These are phyloP conservation scores for Saururus chinensis DNA, from an alignment of 164 flowering plant genomes.

Conservation along the genomic window DNA sequence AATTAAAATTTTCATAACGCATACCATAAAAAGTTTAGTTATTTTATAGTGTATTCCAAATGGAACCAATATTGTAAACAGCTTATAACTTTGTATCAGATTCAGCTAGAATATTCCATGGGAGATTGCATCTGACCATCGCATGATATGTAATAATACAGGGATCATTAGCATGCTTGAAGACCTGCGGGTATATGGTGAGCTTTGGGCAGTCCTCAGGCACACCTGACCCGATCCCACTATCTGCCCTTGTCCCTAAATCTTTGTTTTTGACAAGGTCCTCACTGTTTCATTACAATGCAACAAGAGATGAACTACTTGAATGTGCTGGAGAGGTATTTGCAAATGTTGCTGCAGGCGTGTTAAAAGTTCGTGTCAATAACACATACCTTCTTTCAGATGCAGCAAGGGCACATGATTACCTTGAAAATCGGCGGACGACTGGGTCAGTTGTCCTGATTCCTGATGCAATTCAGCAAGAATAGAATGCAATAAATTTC, in stretches of 20 bases:
- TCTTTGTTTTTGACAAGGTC: constrained; percentile 87
- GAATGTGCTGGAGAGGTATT: constrained; percentile 73
- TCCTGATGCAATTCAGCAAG: constrained; percentile 25
- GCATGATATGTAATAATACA: constrained; percentile 10
- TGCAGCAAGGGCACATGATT: constrained; percentile 75
- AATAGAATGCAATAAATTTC: too few relatives aligned
- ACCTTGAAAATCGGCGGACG: constrained; percentile 65
- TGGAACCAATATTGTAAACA: too few relatives aligned
- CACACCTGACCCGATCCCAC: constrained; percentile 65
- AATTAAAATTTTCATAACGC: too few relatives aligned
- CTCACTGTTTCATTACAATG: constrained; percentile 48
- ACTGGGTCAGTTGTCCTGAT: constrained; percentile 74
- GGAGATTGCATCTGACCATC: not conserved
- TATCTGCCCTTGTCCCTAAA: constrained; percentile 55
- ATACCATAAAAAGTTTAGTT: too few relatives aligned
- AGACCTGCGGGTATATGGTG: constrained; percentile 74
- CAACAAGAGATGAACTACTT: constrained; percentile 60
- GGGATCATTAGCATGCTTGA: constrained; percentile 85
- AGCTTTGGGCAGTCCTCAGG: constrained; percentile 87
- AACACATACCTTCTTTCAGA: constrained; percentile 76
- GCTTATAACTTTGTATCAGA: not conserved
- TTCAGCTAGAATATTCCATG: not conserved
- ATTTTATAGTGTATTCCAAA: too few relatives aligned
- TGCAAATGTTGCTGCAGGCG: constrained; percentile 46
- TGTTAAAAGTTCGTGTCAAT: constrained; percentile 56